Conservation (phyloP, 345 rosid species). For the Erucastrum elatum region DNA sequence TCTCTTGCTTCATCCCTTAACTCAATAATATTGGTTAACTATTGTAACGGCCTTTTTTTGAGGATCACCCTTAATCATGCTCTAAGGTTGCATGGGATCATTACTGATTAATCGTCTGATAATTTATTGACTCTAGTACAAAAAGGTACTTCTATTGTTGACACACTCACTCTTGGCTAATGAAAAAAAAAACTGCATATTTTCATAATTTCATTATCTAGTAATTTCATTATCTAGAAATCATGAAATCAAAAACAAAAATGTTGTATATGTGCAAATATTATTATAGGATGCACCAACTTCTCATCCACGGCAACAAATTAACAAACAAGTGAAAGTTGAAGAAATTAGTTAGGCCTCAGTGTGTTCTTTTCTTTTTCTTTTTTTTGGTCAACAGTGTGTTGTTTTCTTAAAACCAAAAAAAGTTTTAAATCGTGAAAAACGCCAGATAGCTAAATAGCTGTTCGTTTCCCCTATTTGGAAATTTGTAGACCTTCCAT, state of each 20-base stretch:
- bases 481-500: constrained; percentile 10
- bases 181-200: background rate
- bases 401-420: background rate
- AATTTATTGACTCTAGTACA: background rate
- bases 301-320: background rate
- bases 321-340: background rate
- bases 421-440: background rate
- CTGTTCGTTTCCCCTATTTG: background rate
- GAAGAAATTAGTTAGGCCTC: background rate
- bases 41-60: too few relatives aligned
- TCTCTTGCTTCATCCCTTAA: too few relatives aligned
- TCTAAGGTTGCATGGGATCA: background rate
- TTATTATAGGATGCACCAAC: background rate
- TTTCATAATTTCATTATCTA: background rate
- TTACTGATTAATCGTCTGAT: background rate
- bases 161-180: background rate
- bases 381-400: too few relatives aligned
- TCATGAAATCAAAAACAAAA: background rate
- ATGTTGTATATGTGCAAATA: background rate
- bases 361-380: too few relatives aligned
- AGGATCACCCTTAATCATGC: too few relatives aligned
- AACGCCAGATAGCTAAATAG: constrained; percentile 2
- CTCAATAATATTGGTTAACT: too few relatives aligned
- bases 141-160: background rate
- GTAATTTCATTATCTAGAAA: background rate